A percentile compares a stretch with the other conserved stretches of the same genome.
phyloP scores from a whole-genome alignment of 2,329 filamentous ascomycete species.

The Hirsutella thompsonii region DNA sequence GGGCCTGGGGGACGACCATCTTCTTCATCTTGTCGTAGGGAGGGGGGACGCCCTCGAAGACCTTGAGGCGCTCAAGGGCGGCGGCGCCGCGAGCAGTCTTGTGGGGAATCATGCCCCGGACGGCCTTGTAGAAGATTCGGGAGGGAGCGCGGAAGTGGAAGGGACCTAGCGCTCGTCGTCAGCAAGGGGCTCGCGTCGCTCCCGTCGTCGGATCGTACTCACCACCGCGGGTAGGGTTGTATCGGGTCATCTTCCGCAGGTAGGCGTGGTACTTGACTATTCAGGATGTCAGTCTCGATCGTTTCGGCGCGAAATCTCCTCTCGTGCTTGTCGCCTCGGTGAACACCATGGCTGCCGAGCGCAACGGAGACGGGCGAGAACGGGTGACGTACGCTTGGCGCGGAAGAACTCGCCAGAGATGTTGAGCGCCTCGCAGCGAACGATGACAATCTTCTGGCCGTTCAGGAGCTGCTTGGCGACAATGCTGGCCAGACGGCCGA shows the following conservation, averaged over 20 bases:
- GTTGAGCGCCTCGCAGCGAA: conserved; percentile 98
- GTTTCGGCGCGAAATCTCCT: not conserved
- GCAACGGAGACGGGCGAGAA: not conserved
- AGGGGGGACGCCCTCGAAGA: conserved; percentile 97
- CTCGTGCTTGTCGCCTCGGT: not conserved
- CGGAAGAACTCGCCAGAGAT: conserved; percentile 99
- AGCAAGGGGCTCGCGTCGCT: conserved; percentile 16
- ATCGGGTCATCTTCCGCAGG: conserved; percentile 99
- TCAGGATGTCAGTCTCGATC: conserved; percentile 4
- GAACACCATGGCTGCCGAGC: not conserved
- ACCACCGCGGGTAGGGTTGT: conserved; percentile 98
- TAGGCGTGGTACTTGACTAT: conserved; percentile 99
- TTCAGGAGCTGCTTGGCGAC: conserved; percentile 98
- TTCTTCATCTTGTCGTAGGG: conserved; percentile 99
- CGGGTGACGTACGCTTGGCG: conserved; percentile 81
- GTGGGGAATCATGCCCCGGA: conserved; percentile 99
- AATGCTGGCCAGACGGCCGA: conserved; percentile 95
- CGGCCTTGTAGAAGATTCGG: conserved; percentile 99
- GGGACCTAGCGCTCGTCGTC: conserved; percentile 50
- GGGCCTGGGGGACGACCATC: conserved; percentile 96
- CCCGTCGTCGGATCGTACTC: conserved; percentile 27
- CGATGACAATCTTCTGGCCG: conserved; percentile 98
- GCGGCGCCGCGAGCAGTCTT: conserved; percentile 97
- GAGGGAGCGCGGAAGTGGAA: conserved; percentile 99
- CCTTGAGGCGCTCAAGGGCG: conserved; percentile 96